Percentiles rank a stretch among this genome's conserved stretches.
phyloP scores from a whole-genome alignment of 2,329 filamentous ascomycete species.

The Alternaria gaisen region DNA sequence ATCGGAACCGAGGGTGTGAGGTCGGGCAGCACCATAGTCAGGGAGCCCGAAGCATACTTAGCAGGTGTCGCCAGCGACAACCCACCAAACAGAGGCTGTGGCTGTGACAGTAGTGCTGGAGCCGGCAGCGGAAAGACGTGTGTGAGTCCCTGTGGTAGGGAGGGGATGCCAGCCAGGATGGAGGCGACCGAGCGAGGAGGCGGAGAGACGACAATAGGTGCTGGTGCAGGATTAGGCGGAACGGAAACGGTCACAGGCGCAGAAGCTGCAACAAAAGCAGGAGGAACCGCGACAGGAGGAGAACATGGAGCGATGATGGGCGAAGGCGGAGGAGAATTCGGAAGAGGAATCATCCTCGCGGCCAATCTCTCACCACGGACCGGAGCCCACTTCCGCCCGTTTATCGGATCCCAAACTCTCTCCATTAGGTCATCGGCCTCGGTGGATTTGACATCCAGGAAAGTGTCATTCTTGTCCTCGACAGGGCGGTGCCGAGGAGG shows the following conservation, averaged over 20 bases:
- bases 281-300: background rate
- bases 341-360: background rate
- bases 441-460: slow-evolving; percentile 7
- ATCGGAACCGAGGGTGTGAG: background rate
- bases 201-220: background rate
- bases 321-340: background rate
- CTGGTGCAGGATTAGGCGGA: background rate
- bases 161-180: slow-evolving; percentile 6
- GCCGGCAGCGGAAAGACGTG: slow-evolving; percentile 1
- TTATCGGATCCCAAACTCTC: slow-evolving; percentile 5
- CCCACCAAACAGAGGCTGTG: background rate
- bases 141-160: background rate
- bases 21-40: slow-evolving; percentile 8
- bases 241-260: background rate
- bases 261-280: background rate
- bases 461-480: slow-evolving; percentile 1
- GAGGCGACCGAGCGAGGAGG: background rate
- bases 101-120: slow-evolving; percentile 1
- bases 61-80: background rate
- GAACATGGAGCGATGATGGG: background rate
- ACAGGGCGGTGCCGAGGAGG: background rate
- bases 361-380: slow-evolving; percentile 1
- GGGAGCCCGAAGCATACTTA: background rate
- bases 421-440: slow-evolving; percentile 10
- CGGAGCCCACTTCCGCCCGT: slow-evolving; percentile 11